phyloP scores from a whole-genome alignment of 2,329 filamentous ascomycete genomes.

The Sporothrix schenckii region DNA sequence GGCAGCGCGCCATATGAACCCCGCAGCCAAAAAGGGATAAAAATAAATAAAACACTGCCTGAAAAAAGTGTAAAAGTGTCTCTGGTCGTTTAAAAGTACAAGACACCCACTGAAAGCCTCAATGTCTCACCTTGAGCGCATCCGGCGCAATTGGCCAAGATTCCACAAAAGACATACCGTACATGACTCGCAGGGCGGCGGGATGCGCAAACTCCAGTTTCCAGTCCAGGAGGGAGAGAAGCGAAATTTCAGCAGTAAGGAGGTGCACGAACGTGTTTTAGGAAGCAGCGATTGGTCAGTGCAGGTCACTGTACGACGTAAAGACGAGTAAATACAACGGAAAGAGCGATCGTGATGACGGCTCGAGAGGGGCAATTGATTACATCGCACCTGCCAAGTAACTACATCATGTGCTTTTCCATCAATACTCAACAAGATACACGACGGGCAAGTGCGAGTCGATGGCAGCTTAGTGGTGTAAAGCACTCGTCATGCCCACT shows the following conservation, averaged over 20 bases:
- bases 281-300: background rate
- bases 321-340: constrained; percentile 7
- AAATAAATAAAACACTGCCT: constrained; percentile 29
- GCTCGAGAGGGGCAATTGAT: background rate
- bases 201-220: background rate
- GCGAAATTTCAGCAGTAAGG: constrained; percentile 6
- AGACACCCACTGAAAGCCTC: background rate
- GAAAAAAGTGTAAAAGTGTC: background rate
- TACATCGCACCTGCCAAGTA: background rate
- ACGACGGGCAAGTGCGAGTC: background rate
- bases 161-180: background rate
- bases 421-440: background rate
- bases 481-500: constrained; percentile 9
- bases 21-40: constrained; percentile 35
- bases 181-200: constrained; percentile 6
- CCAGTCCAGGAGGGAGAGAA: constrained; percentile 3
- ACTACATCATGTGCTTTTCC: background rate
- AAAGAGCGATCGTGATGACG: constrained; percentile 1
- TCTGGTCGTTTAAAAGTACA: background rate
- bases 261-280: background rate
- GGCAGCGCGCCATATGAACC: background rate
- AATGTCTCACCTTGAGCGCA: constrained; percentile 22
- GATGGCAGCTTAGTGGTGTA: constrained; percentile 16
- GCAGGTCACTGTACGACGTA: background rate
- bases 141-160: background rate